Evolutionary conservation across 495 filamentous ascomycete species (phyloP).

Genomic region (Trypethelium eluteriae): DNA sequence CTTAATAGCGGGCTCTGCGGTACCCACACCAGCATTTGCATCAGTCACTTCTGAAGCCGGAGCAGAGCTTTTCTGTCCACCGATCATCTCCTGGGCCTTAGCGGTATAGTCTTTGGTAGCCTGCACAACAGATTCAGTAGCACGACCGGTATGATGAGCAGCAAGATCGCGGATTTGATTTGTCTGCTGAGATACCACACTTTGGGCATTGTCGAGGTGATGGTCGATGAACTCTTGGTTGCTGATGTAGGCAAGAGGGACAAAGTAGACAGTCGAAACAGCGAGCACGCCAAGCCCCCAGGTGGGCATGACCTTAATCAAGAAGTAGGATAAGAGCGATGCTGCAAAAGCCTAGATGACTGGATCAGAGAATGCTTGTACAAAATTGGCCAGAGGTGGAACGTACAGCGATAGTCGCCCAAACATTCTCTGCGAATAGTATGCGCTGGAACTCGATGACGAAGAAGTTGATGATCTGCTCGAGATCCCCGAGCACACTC

Average conservation of each 20-base stretch:
- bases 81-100: conserved; percentile 73
- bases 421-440: conserved; percentile 87
- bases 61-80: conserved; percentile 17
- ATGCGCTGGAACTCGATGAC: conserved; percentile 93
- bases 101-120: conserved; percentile 75
- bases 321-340: conserved; percentile 80
- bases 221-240: conserved; percentile 91
- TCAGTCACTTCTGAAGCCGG: not conserved
- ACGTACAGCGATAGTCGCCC: conserved; percentile 72
- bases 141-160: conserved; percentile 69
- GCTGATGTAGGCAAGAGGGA: conserved; percentile 80
- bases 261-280: conserved; percentile 70
- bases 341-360: conserved; percentile 59
- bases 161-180: conserved; percentile 71
- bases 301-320: conserved; percentile 87
- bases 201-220: conserved; percentile 62
- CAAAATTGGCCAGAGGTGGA: too few species aligned
- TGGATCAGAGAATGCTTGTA: conserved; percentile 14
- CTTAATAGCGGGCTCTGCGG: not conserved
- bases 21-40: not conserved
- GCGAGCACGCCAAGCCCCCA: conserved; percentile 82
- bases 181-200: conserved; percentile 74
- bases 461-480: conserved; percentile 95
- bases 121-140: conserved; percentile 66
- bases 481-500: conserved; percentile 68